Evolutionary conservation across 2,329 filamentous ascomycete genomes (phyloP), one percentile per base, ranked within the genome.

Genomic region (Trichoderma hamatum): DNA sequence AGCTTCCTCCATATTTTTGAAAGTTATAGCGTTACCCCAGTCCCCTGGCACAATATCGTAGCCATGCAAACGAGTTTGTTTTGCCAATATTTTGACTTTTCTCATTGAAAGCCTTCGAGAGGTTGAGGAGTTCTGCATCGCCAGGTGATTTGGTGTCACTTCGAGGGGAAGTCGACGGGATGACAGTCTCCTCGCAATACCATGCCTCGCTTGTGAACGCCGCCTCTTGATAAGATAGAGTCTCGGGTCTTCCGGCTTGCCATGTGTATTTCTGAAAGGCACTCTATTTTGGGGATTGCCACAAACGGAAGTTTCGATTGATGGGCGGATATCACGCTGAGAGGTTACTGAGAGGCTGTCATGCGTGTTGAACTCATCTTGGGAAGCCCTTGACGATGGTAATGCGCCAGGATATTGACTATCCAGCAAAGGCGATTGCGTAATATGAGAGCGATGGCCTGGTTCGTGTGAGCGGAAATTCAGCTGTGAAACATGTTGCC

Each of bases 111-210:
- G 14, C n/a, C 6, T n/a, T 14, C 71, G 46, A 28, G 61, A 70
- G 32, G 62, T 59, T 24, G 67, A 72, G 24, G 73, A 28, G 34
- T 66, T 60, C 51, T 72, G 70, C 9, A 73, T 74, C 54, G 71
- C 52, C 32, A 73, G 59, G 4, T 63, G 51, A 30, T 14, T 62
- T 24, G 76, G 70, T n/a, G 74, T 73, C 30, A 55, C 72, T 69
- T 77, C 77, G 9, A 78, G 68, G 10, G 75, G 74, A 39, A 77
- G 70, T 43, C 62, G 72, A 24, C 62, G 72, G 5, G 74, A 75
- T 16, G 70, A 70, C 19, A 74, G 30, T 21, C 74, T 70, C 68
- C 72, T 75, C 39, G 66, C 54, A 36, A 70, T 71, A 24, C 72
- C 72, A 24, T 71, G 69, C 32, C 52, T 67, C 34, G 70, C 67